Evolutionary conservation across 2,329 filamentous ascomycete species (phyloP).

Genomic region (Phyllosticta paracitricarpa): DNA sequence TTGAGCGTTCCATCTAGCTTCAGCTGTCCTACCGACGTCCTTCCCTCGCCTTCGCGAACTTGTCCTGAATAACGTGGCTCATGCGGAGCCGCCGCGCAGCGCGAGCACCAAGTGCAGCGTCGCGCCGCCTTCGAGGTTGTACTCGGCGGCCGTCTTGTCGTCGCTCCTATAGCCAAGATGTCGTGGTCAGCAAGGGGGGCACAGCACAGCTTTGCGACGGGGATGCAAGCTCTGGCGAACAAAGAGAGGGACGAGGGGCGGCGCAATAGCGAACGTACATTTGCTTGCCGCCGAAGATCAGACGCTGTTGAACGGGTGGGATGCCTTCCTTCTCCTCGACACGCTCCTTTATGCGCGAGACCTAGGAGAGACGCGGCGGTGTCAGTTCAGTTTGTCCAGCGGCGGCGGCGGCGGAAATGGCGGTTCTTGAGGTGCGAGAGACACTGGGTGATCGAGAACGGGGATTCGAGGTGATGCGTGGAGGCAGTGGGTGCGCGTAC

Average conservation of each 20-base stretch:
- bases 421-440: neutral
- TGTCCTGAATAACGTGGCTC: neutral
- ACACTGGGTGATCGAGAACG: neutral
- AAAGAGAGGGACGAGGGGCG: neutral
- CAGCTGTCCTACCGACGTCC: neutral
- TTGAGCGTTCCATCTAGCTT: neutral
- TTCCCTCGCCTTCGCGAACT: too few species aligned
- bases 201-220: neutral
- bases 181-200: slow-evolving; percentile 10
- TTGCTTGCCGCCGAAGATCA: slow-evolving; percentile 96
- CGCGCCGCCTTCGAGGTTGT: slow-evolving; percentile 80
- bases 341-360: slow-evolving; percentile 94
- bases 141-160: slow-evolving; percentile 86
- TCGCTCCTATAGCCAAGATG: slow-evolving; percentile 58
- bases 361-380: slow-evolving; percentile 39
- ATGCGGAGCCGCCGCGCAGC: slow-evolving; percentile 60
- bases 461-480: neutral
- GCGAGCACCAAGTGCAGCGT: slow-evolving; percentile 94
- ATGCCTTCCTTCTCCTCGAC: slow-evolving; percentile 99
- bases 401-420: neutral
- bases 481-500: slow-evolving; percentile 34
- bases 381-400: neutral
- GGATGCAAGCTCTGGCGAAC: neutral
- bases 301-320: slow-evolving; percentile 86
- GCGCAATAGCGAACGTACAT: slow-evolving; percentile 50